phyloP scores from a whole-genome alignment of 208 protist species.

The Trypanosoma melophagium region DNA sequence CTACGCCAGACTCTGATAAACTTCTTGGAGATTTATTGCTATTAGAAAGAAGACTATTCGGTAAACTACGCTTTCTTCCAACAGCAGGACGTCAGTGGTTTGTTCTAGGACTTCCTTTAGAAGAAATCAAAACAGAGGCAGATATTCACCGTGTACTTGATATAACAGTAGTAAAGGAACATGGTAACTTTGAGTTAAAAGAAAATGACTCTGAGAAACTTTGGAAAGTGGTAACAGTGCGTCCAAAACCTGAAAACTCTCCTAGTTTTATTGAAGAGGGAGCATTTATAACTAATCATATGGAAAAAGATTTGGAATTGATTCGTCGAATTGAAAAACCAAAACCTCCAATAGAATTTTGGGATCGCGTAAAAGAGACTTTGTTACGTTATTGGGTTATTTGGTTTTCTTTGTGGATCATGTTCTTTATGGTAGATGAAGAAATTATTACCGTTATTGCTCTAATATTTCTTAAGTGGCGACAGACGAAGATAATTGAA shows the following conservation, averaged over 20 bases:
- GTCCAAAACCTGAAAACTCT: constrained; percentile 45
- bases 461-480: constrained; percentile 82
- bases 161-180: constrained; percentile 62
- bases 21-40: constrained; percentile 77
- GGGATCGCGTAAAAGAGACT: constrained; percentile 74
- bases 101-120: constrained; percentile 65
- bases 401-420: constrained; percentile 84
- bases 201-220: constrained; percentile 56
- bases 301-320: constrained; percentile 44
- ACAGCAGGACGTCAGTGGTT: constrained; percentile 78
- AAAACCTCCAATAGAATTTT: constrained; percentile 55
- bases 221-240: constrained; percentile 75
- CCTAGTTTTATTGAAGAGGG: constrained; percentile 60
- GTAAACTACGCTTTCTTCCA: constrained; percentile 72
- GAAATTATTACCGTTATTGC: constrained; percentile 85
- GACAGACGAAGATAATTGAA: constrained; percentile 77
- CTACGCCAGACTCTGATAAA: constrained; percentile 74
- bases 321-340: constrained; percentile 81
- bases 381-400: constrained; percentile 88
- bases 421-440: constrained; percentile 91
- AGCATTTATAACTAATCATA: constrained; percentile 29
- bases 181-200: constrained; percentile 67
- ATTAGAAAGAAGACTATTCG: constrained; percentile 79
- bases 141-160: constrained; percentile 75
- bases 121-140: constrained; percentile 73